These are phyloP conservation scores for Datisca glomerata DNA, from an alignment of 306 rosid species.

Conservation along the genomic window DNA sequence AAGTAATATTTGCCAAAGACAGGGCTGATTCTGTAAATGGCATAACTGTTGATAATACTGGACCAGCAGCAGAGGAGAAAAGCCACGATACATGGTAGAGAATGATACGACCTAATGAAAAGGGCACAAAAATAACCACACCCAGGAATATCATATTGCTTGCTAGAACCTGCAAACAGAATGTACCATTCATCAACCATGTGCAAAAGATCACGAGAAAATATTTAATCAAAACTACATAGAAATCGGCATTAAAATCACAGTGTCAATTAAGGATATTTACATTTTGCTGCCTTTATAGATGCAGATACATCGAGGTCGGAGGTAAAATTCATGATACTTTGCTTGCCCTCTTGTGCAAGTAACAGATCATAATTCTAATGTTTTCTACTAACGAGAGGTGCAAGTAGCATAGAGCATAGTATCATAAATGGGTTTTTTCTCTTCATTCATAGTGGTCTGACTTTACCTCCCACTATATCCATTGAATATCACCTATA, in stretches of 20 bases:
- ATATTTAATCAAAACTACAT: too few relatives aligned
- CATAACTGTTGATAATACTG: slow-evolving; percentile 49
- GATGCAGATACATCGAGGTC: too few relatives aligned
- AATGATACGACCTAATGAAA: slow-evolving; percentile 77
- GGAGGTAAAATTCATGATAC: too few relatives aligned
- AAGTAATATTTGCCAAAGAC: slow-evolving; percentile 73
- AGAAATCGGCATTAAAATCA: too few relatives aligned
- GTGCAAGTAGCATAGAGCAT: too few relatives aligned
- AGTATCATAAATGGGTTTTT: too few relatives aligned
- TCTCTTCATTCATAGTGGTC: too few relatives aligned
- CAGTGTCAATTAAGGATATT: too few relatives aligned
- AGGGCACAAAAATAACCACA: slow-evolving; percentile 86
- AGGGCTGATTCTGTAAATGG: slow-evolving; percentile 78
- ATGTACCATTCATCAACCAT: slow-evolving; percentile 7
- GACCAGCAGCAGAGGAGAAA: slow-evolving; percentile 58
- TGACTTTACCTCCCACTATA: not conserved
- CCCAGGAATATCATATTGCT: slow-evolving; percentile 99
- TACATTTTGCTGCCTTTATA: too few relatives aligned
- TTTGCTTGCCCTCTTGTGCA: too few relatives aligned
- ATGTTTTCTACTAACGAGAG: too few relatives aligned
- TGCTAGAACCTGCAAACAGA: slow-evolving; percentile 70
- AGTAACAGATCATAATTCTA: too few relatives aligned
- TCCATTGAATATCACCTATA: not conserved
- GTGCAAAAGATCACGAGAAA: not conserved
- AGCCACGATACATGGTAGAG: slow-evolving; percentile 70